Evolutionary conservation across 352 stramenopile genomes (phyloP).

Genomic region (Phytopythium boreale): DNA sequence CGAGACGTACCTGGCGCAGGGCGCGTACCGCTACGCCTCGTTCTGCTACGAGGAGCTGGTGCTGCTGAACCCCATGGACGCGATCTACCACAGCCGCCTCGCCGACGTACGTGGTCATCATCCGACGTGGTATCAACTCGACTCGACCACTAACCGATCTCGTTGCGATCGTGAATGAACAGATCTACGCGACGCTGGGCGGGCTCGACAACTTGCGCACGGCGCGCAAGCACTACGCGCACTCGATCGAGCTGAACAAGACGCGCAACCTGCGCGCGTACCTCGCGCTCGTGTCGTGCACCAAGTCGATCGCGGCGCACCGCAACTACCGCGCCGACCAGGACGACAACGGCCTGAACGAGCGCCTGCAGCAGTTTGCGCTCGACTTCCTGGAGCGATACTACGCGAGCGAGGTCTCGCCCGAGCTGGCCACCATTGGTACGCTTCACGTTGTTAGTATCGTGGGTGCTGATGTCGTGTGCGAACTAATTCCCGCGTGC

Average conservation of each 20-base stretch:
- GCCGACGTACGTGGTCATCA: constrained; percentile 37
- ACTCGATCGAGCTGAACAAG: constrained; percentile 69
- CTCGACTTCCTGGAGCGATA: constrained; percentile 36
- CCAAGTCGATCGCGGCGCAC: constrained; percentile 45
- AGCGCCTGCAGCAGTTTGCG: constrained; percentile 50
- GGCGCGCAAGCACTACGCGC: constrained; percentile 69
- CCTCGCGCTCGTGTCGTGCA: constrained; percentile 50
- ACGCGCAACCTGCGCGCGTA: constrained; percentile 50
- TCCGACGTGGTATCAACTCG: neutral
- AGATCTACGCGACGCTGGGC: constrained; percentile 67
- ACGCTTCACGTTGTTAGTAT: neutral
- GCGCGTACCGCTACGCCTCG: constrained; percentile 50
- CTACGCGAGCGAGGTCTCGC: constrained; percentile 31
- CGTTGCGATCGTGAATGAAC: neutral
- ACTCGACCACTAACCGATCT: neutral
- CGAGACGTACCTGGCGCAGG: constrained; percentile 51
- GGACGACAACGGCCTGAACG: constrained; percentile 56
- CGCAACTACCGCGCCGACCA: constrained; percentile 39
- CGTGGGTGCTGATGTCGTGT: no score
- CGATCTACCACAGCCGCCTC: constrained; percentile 58
- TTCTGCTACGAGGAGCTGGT: constrained; percentile 80
- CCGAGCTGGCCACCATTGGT: constrained; percentile 46
- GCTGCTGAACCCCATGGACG: constrained; percentile 64
- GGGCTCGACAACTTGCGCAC: constrained; percentile 52
- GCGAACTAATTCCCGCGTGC: neutral